A percentile compares a stretch with the other conserved stretches of the same genome.
phyloP scores from a whole-genome alignment of 2,329 filamentous ascomycete species.

The Sclerotinia spermophila region DNA sequence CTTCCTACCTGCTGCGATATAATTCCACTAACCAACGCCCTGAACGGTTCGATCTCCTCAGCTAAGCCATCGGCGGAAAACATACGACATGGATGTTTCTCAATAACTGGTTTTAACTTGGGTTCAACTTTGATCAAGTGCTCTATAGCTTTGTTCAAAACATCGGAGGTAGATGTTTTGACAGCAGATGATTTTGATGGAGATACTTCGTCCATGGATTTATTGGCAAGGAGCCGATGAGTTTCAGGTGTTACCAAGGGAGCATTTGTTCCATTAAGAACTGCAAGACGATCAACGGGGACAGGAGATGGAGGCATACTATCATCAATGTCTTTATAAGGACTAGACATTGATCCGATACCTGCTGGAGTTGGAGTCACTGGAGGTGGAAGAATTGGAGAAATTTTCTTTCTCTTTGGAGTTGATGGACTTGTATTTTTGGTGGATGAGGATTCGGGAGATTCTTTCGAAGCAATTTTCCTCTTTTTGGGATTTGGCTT shows the following conservation, averaged over 20 bases:
- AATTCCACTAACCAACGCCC: constrained; percentile 77
- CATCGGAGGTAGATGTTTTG: constrained; percentile 57
- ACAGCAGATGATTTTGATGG: constrained; percentile 46
- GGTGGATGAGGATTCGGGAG: constrained; percentile 17
- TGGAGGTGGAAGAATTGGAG: constrained; percentile 33
- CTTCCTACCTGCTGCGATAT: constrained; percentile 77
- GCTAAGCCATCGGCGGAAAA: constrained; percentile 81
- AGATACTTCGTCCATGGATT: constrained; percentile 51
- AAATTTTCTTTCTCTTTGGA: constrained; percentile 19
- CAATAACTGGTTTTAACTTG: constrained; percentile 67
- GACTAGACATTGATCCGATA: constrained; percentile 45
- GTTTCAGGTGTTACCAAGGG: constrained; percentile 68
- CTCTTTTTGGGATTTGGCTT: neutral
- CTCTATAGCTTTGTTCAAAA: constrained; percentile 71
- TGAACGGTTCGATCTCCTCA: constrained; percentile 85
- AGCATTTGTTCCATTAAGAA: constrained; percentile 64
- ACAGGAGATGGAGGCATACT: constrained; percentile 26
- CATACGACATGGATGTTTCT: constrained; percentile 69
- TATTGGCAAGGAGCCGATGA: constrained; percentile 56
- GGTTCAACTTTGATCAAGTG: constrained; percentile 72
- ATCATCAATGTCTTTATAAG: constrained; percentile 42
- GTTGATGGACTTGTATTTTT: constrained; percentile 28
- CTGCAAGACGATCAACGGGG: constrained; percentile 51
- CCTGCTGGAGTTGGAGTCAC: constrained; percentile 48
- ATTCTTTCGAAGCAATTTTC: constrained; percentile 21